Percentiles rank a stretch among this genome's conserved stretches.
Conservation (phyloP, 345 rosid species). For the Salix suchowensis region DNA sequence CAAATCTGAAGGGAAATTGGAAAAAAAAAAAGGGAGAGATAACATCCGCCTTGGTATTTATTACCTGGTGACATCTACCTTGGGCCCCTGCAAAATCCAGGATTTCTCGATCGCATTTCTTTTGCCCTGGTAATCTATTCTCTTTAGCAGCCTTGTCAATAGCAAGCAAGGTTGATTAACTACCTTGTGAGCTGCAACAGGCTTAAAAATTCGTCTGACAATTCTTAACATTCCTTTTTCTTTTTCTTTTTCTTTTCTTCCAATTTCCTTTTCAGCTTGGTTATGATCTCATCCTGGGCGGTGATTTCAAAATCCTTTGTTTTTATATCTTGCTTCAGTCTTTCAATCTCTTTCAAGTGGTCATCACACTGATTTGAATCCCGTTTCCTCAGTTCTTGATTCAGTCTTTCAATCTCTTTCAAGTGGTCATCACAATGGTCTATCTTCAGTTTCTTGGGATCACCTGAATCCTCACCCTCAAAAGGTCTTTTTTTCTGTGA, state of each 20-base stretch:
- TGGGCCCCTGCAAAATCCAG: too few relatives aligned
- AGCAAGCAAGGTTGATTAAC: too few relatives aligned
- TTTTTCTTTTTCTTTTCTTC: constrained; percentile 5
- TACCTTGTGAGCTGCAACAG: too few relatives aligned
- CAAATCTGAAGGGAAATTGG: too few relatives aligned
- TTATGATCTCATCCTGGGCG: constrained; percentile 45
- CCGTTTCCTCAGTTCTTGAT: constrained; percentile 7
- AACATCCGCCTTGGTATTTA: too few relatives aligned
- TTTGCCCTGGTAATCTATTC: too few relatives aligned
- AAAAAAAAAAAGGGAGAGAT: too few relatives aligned
- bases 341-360: constrained; percentile 48
- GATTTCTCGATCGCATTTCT: too few relatives aligned
- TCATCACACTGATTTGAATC: constrained; percentile 14
- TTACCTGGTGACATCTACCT: too few relatives aligned
- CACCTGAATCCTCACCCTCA: constrained; percentile 26
- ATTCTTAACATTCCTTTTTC: not conserved
- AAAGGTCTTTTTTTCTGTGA: constrained; percentile 36
- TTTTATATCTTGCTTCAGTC: constrained; percentile 44
- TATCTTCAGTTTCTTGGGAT: constrained; percentile 34
- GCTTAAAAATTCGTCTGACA: not conserved
- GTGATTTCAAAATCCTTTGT: constrained; percentile 36
- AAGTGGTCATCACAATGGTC: constrained; percentile 10
- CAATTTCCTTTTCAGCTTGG: constrained; percentile 32
- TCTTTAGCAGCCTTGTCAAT: too few relatives aligned
- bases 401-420: constrained; percentile 31